phyloP scores from a whole-genome alignment of 2,329 filamentous ascomycete genomes.

The Fusarium sp. region DNA sequence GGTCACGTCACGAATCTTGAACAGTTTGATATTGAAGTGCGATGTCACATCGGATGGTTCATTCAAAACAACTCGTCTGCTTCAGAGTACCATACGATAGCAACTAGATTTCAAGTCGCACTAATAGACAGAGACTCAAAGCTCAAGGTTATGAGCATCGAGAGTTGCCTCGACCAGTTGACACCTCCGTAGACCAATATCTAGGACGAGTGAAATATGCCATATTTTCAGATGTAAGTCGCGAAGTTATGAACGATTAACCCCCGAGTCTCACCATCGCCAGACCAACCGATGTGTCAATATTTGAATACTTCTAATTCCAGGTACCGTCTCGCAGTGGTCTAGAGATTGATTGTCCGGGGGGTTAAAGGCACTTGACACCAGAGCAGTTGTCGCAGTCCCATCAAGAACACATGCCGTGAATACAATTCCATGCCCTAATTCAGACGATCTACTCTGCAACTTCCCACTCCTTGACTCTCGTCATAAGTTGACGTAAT shows the following conservation, averaged over 20 bases:
- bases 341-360: neutral
- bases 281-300: neutral
- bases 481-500: neutral
- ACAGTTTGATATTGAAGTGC: neutral
- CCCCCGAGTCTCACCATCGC: too few species aligned
- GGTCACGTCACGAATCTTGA: neutral
- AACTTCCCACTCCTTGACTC: neutral
- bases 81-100: neutral
- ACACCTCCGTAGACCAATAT: too few species aligned
- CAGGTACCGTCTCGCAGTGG: neutral
- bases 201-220: too few species aligned
- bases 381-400: neutral
- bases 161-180: too few species aligned
- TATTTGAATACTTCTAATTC: neutral
- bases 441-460: neutral
- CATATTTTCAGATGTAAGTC: too few species aligned
- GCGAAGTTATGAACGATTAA: too few species aligned
- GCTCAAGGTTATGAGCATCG: too few species aligned
- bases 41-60: neutral
- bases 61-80: neutral
- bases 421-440: neutral
- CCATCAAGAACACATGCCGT: neutral
- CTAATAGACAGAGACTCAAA: too few species aligned
- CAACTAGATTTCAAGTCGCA: neutral
- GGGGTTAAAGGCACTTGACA: neutral